phyloP scores from a whole-genome alignment of 805 yeast species.

The Candida andamanensis region DNA sequence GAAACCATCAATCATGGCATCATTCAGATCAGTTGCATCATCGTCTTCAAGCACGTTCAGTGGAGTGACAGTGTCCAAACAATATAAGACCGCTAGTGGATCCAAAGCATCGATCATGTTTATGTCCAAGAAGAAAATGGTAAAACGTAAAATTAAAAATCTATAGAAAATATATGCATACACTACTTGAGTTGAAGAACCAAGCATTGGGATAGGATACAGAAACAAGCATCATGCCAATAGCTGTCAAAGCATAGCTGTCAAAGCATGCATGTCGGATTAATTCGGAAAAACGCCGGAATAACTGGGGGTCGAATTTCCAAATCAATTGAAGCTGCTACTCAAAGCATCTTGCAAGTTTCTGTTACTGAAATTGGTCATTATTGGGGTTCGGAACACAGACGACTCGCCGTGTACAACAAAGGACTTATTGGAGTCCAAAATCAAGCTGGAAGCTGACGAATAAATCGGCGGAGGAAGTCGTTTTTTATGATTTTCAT shows the following conservation, averaged over 20 bases:
- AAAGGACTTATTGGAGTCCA: slow-evolving; percentile 39
- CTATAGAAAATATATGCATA: too few species aligned
- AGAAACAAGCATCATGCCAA: too few species aligned
- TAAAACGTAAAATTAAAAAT: too few species aligned
- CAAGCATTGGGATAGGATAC: too few species aligned
- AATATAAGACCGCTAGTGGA: slow-evolving; percentile 52
- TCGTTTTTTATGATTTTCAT: slow-evolving; percentile 27
- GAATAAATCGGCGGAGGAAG: slow-evolving; percentile 24
- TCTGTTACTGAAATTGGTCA: slow-evolving; percentile 42
- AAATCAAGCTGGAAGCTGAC: slow-evolving; percentile 26
- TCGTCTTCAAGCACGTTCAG: slow-evolving; percentile 37
- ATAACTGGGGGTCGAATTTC: too few species aligned
- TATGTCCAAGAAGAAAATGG: slow-evolving; percentile 31
- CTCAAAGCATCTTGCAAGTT: slow-evolving; percentile 43
- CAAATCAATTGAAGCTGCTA: too few species aligned
- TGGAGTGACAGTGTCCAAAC: slow-evolving; percentile 50
- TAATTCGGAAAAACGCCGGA: too few species aligned
- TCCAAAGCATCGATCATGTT: slow-evolving; percentile 55
- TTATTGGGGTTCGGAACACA: slow-evolving; percentile 26
- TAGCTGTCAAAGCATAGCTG: too few species aligned
- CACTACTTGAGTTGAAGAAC: too few species aligned
- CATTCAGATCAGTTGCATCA: slow-evolving; percentile 42
- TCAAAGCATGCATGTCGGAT: too few species aligned
- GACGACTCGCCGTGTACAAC: slow-evolving; percentile 43
- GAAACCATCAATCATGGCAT: slow-evolving; percentile 43